phyloP scores from a whole-genome alignment of 2,329 filamentous ascomycete species.

The Cercospora canescens region DNA sequence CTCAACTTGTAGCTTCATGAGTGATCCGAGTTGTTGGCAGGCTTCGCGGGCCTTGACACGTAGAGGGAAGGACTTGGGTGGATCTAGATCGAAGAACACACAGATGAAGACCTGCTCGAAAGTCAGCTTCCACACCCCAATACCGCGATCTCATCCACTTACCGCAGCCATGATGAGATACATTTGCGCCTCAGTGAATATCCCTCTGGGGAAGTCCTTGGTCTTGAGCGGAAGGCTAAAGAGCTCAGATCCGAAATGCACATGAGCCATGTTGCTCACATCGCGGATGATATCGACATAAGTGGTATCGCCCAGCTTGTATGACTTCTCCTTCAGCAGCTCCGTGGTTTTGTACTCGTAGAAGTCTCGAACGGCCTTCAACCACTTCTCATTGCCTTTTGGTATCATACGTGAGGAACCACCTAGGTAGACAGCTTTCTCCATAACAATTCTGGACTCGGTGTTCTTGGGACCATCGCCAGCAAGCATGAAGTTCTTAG shows the following conservation, averaged over 20 bases:
- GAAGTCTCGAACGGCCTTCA: constrained; percentile 47
- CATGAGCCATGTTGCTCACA: constrained; percentile 54
- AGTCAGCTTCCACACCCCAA: neutral
- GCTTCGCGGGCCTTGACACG: constrained; percentile 50
- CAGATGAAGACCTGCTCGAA: constrained; percentile 46
- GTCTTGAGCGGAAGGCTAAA: constrained; percentile 60
- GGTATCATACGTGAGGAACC: constrained; percentile 30
- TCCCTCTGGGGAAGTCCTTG: constrained; percentile 47
- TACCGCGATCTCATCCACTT: neutral
- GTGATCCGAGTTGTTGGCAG: constrained; percentile 51
- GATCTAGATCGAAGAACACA: constrained; percentile 57
- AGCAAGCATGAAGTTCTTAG: constrained; percentile 51
- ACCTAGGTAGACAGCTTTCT: constrained; percentile 43
- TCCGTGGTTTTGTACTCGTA: constrained; percentile 50
- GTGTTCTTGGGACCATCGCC: constrained; percentile 46
- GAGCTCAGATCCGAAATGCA: constrained; percentile 56
- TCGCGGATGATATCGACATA: constrained; percentile 53
- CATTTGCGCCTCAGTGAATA: constrained; percentile 56
- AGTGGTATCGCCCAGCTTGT: constrained; percentile 46
- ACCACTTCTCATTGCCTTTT: constrained; percentile 42
- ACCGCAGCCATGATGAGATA: constrained; percentile 53
- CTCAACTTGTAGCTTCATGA: constrained; percentile 52
- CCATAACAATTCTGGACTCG: constrained; percentile 46
- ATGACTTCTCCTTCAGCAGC: constrained; percentile 47
- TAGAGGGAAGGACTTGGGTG: constrained; percentile 53